A percentile compares a stretch with the other conserved stretches of the same genome.
These are phyloP conservation scores for Isatis lusitanica DNA, from an alignment of 441 rosid genomes.

Conservation along the genomic window DNA sequence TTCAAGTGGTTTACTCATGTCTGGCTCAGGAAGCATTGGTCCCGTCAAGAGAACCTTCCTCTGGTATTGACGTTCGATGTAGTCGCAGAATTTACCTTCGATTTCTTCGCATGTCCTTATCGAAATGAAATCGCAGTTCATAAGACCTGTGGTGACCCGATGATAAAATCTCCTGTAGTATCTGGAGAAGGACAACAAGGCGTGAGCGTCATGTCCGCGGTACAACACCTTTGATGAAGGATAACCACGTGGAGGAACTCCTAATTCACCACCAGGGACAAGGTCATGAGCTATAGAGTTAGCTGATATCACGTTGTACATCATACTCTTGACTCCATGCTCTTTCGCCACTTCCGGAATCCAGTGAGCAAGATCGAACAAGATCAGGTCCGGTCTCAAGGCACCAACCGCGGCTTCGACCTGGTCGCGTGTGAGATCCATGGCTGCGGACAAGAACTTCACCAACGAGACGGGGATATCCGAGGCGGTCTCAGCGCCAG, in stretches of 20 bases:
- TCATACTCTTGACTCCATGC: neutral
- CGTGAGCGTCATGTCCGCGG: constrained; percentile 40
- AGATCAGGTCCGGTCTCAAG: constrained; percentile 41
- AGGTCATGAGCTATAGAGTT: neutral
- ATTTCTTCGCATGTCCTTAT: constrained; percentile 59
- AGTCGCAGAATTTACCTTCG: constrained; percentile 51
- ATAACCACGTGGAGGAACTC: constrained; percentile 52
- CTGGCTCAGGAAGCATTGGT: constrained; percentile 29
- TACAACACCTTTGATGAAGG: constrained; percentile 53
- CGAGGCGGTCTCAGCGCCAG: constrained; percentile 60
- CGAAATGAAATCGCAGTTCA: too few relatives aligned
- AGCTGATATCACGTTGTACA: too few relatives aligned
- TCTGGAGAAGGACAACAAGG: neutral
- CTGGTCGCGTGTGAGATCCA: constrained; percentile 58
- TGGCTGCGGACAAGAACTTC: constrained; percentile 46
- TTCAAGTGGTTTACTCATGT: constrained; percentile 16
- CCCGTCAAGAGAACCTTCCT: constrained; percentile 39
- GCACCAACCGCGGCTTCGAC: constrained; percentile 33
- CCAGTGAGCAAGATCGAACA: constrained; percentile 62
- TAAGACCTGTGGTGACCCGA: constrained; percentile 1
- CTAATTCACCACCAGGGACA: constrained; percentile 56
- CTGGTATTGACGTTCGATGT: constrained; percentile 40
- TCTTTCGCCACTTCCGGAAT: constrained; percentile 48
- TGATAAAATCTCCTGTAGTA: too few relatives aligned
- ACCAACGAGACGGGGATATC: constrained; percentile 47